Evolutionary conservation across 2,329 filamentous ascomycete species (phyloP).

Genomic region (Davidsoniella virescens): DNA sequence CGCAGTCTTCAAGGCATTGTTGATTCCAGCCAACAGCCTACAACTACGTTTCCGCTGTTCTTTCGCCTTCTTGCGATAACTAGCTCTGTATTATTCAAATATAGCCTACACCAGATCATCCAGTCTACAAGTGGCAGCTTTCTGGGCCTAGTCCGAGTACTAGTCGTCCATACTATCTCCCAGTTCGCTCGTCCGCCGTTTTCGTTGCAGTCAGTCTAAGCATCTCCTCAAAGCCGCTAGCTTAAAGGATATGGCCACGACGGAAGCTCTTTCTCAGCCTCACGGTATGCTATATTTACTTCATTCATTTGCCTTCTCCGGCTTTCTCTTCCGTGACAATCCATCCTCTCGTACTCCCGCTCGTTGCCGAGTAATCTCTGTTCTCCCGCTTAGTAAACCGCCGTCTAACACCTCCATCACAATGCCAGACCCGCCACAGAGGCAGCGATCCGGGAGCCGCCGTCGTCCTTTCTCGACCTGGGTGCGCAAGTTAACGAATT

Average conservation of each 20-base stretch:
- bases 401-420: not conserved
- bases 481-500: conserved; percentile 84
- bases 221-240: too few species aligned
- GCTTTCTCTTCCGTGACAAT: not conserved
- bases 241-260: conserved; percentile 15
- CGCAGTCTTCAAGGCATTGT: too few species aligned
- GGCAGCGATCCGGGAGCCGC: conserved; percentile 25
- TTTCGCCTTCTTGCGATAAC: too few species aligned
- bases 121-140: too few species aligned
- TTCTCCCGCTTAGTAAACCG: not conserved
- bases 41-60: too few species aligned
- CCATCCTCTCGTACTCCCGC: not conserved
- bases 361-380: not conserved
- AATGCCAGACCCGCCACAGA: conserved; percentile 6
- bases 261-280: conserved; percentile 14
- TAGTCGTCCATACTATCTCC: too few species aligned
- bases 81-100: too few species aligned
- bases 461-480: conserved; percentile 79
- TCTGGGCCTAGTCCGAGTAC: too few species aligned
- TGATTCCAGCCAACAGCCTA: too few species aligned
- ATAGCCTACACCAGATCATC: too few species aligned
- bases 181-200: too few species aligned
- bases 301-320: not conserved
- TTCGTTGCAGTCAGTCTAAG: too few species aligned
- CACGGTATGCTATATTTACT: conserved; percentile 14